Percentiles rank a stretch among this genome's conserved stretches.
These are phyloP conservation scores for Candida xyloterini DNA, from an alignment of 805 yeast species.

Conservation along the genomic window DNA sequence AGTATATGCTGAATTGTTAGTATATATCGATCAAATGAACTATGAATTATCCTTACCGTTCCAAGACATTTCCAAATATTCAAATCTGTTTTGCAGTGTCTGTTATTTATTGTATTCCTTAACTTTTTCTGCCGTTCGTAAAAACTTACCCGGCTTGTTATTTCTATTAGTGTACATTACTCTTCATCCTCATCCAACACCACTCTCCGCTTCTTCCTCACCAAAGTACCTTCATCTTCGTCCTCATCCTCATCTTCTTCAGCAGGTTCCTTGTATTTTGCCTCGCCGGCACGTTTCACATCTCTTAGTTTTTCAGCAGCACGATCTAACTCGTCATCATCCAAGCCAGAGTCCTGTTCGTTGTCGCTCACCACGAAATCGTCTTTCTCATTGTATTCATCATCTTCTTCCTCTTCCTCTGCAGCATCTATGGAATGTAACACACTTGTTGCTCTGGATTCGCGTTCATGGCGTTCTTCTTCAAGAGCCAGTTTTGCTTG, in stretches of 20 bases:
- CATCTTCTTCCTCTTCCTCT: conserved; percentile 34
- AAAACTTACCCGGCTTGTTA: conserved; percentile 10
- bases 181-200: conserved; percentile 46
- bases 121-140: neutral
- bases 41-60: conserved; percentile 27
- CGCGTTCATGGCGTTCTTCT: conserved; percentile 55
- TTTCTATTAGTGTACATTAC: conserved; percentile 7
- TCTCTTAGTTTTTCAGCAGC: conserved; percentile 59
- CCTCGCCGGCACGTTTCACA: conserved; percentile 55
- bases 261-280: conserved; percentile 43
- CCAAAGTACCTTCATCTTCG: conserved; percentile 45
- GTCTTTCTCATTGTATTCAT: conserved; percentile 32
- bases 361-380: conserved; percentile 38
- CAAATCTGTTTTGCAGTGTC: conserved; percentile 1
- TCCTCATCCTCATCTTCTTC: conserved; percentile 42
- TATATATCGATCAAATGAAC: neutral
- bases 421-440: conserved; percentile 38
- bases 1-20: conserved; percentile 68
- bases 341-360: conserved; percentile 31
- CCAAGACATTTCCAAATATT: conserved; percentile 31
- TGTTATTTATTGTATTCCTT: conserved; percentile 1
- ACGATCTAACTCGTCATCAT: conserved; percentile 41
- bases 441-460: conserved; percentile 13
- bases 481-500: conserved; percentile 50
- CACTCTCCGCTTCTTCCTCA: conserved; percentile 45